phyloP scores from a whole-genome alignment of 208 protist genomes.

The Balamuthia mandrillaris region DNA sequence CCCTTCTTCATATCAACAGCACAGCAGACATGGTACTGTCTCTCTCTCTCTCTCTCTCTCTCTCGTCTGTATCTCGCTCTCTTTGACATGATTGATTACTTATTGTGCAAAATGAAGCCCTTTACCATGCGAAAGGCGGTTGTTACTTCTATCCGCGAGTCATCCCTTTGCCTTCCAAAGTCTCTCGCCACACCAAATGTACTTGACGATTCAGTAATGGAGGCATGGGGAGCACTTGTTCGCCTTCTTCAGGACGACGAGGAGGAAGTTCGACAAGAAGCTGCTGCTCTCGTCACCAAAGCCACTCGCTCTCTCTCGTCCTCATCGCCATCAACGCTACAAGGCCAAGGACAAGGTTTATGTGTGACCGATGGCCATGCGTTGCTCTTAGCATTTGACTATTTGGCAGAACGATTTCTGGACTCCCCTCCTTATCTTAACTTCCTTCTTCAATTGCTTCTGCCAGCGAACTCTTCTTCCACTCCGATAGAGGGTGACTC shows the following conservation, averaged over 20 bases:
- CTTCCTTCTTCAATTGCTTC: background rate
- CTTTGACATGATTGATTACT: background rate
- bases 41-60: background rate
- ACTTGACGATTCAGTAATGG: background rate
- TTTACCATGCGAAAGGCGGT: background rate
- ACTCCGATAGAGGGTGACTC: background rate
- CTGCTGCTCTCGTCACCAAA: background rate
- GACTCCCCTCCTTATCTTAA: background rate
- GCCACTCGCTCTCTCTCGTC: background rate
- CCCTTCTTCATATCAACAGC: background rate
- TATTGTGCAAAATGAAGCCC: background rate
- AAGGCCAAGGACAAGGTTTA: background rate
- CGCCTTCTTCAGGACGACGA: constrained; percentile 16
- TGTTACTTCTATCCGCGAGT: background rate
- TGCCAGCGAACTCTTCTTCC: background rate
- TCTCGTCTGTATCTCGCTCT: background rate
- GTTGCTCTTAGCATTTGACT: background rate
- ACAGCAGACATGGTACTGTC: too few relatives aligned
- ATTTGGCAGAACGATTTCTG: background rate
- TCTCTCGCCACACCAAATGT: too few relatives aligned
- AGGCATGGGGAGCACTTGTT: background rate
- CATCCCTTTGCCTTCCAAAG: background rate
- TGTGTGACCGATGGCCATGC: background rate
- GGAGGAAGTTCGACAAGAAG: background rate
- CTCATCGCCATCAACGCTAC: background rate